Evolutionary conservation across 495 filamentous ascomycete species (phyloP), one percentile per base, ranked within the genome.

Genomic region (Hyaloscypha finlandica): DNA sequence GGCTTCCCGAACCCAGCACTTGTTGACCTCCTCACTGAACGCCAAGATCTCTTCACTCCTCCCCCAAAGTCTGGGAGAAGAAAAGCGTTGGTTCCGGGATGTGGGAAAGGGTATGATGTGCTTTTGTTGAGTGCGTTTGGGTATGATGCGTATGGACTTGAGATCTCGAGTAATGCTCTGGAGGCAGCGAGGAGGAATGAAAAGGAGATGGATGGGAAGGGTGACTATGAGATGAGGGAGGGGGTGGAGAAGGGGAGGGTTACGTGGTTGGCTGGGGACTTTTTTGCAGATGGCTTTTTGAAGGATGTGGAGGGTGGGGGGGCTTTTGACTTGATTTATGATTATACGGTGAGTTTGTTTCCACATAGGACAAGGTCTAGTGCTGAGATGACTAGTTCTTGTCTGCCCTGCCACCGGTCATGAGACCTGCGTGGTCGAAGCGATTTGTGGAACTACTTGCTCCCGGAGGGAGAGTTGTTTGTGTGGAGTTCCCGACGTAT

Each of bases 281-380:
- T 94, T 77, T 96, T 94, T 67, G 78, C 79, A 59, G 81, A 89
- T 68, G 84, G 80, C 14, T 93, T 89, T 84, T 64, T 82, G 65
- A 67, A 80, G 52, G 77, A 81, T 22, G 74, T 82, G 4, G 68
- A 77, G n/a, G 77, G 77, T 19, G 80, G 81, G 65, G 80, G 76
- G 14, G 74, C 70, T 37, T 93, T 93, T 78, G 91, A 96, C 78
- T 72, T 95, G 31, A 86, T 94, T 48, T 95, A 92, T 79, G 92
- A 95, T 75, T 93, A 94, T 74, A 93, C 90, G 32, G 91, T 92
- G 81, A 70, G 86, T 70, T 25, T 9, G 19, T 33, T 22, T 42
- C n/a, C 19, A 33, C 11, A 11, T 2, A 32, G 74, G 51, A 16
- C 29, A 20, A 60, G 29, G 16, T n/a, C 52, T 69, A 48, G 30